Evolutionary conservation across 345 rosid species (phyloP).

Genomic region (Carallia brachiata): DNA sequence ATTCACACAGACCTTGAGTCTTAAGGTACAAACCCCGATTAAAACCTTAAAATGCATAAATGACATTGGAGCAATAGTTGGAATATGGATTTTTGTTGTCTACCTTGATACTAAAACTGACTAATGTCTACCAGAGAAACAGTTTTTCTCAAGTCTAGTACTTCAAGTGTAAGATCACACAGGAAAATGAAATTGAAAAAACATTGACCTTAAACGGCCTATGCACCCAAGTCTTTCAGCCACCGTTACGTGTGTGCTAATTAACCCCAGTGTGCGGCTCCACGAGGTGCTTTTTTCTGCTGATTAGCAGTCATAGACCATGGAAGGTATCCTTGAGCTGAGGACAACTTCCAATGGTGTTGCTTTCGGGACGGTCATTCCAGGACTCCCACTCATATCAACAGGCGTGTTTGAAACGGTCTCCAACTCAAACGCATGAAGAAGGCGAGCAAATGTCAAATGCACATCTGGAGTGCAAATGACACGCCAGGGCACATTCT

Average conservation of each 20-base stretch:
- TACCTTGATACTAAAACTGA: no score
- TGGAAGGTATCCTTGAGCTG: slow-evolving; percentile 3
- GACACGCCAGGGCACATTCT: slow-evolving; percentile 23
- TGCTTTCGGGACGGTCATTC: slow-evolving; percentile 3
- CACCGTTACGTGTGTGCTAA: background rate
- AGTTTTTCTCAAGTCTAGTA: no score
- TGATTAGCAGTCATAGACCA: background rate
- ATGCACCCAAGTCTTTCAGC: no score
- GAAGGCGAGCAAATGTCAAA: slow-evolving; percentile 18
- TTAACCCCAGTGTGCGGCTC: background rate
- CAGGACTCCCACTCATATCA: slow-evolving; percentile 16
- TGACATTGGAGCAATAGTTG: background rate
- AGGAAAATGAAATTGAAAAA: no score
- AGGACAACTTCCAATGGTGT: slow-evolving; percentile 15
- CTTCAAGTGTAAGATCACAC: no score
- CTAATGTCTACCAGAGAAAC: no score
- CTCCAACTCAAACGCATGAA: slow-evolving; percentile 18
- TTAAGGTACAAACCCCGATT: background rate
- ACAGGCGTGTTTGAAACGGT: slow-evolving; percentile 1
- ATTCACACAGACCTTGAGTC: no score
- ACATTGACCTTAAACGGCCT: no score
- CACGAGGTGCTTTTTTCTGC: background rate
- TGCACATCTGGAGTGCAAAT: slow-evolving; percentile 9
- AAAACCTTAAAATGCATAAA: no score
- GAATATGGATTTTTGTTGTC: background rate